Evolutionary conservation across 2,329 filamentous ascomycete species (phyloP), one percentile per base, ranked within the genome.

Genomic region (Diaporthe caulivora): DNA sequence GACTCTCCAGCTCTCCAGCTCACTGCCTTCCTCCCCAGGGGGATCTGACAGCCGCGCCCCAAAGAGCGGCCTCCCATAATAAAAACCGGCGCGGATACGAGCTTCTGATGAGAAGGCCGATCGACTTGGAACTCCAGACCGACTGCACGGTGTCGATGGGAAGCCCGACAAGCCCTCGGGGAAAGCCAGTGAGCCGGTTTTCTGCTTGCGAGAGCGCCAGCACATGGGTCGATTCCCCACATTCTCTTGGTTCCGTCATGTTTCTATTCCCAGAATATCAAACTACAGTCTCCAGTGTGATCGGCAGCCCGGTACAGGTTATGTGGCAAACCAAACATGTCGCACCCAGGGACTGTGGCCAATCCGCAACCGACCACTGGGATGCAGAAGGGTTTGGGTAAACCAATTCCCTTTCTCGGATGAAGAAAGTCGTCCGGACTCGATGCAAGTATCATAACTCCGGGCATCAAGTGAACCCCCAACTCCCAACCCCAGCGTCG

Each of bases 191-290:
- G 42, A 65, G 60, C 60, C 60, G 60, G 24, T 37, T 58, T 29
- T 11, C 24, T 65, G 60, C 29, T 21, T 49, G 60, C 26, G 58
- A 49, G 60, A 40, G 37, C 29, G 42, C 60, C 62, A 51, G 29
- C 21, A 13, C 47, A 53, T 67, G 62, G 47, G 62, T 53, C 62
- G 62, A 67, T 67, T 67, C 62, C 62, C 62, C 62, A 67, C 62
- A 67, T 53, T 40, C 26, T 51, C 26, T 34, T 15, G n/a, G 37
- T n/a, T 53, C 62, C 62, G 62, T 53, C 62, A 67, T 67, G 62
- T 67, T 67, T 67, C 62, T 67, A 67, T 67, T 53, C 47, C 21
- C 44, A 40, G 62, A 17, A 24, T 13, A 40, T 53, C 62, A 67
- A 67, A 53, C 47, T 31, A 21, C 44, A 40, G 62, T 67, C 62